Evolutionary conservation across 495 filamentous ascomycete genomes (phyloP).

Genomic region (Opeltia flavorubescens): DNA sequence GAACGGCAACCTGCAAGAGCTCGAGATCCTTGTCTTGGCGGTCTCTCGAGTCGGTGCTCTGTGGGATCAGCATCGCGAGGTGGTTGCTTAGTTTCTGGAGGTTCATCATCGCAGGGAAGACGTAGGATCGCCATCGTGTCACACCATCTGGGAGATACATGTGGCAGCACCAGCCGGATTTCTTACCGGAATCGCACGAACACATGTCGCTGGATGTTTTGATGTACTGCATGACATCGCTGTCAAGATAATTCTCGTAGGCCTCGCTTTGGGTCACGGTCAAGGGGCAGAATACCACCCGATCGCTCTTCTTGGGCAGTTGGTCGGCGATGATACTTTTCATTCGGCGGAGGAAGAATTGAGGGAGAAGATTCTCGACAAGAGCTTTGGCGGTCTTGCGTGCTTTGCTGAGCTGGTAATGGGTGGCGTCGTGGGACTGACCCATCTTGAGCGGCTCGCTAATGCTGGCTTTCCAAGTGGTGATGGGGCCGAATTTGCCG

Average conservation of each 20-base stretch:
- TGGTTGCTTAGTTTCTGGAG: conserved; percentile 88
- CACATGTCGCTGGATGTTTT: conserved; percentile 51
- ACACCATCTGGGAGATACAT: conserved; percentile 39
- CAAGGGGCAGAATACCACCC: conserved; percentile 87
- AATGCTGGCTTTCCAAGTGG: conserved; percentile 65
- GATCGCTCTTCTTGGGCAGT: conserved; percentile 89
- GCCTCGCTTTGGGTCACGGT: conserved; percentile 71
- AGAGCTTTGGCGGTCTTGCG: conserved; percentile 74
- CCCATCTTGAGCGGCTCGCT: conserved; percentile 69
- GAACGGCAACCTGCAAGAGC: conserved; percentile 59
- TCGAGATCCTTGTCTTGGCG: conserved; percentile 71
- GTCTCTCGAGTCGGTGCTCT: conserved; percentile 49
- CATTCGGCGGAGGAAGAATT: conserved; percentile 86
- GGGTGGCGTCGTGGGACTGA: conserved; percentile 86
- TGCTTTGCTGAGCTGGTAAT: conserved; percentile 65
- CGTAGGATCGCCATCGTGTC: conserved; percentile 56
- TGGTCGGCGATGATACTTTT: conserved; percentile 88
- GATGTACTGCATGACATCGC: conserved; percentile 57
- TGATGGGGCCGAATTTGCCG: conserved; percentile 64
- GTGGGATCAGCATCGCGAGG: conserved; percentile 75
- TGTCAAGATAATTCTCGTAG: conserved; percentile 68
- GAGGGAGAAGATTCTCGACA: conserved; percentile 75
- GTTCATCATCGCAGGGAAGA: conserved; percentile 73
- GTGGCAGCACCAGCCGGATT: conserved; percentile 73
- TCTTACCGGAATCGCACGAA: conserved; percentile 53